A percentile compares a stretch with the other conserved stretches of the same genome.
phyloP scores from a whole-genome alignment of 148 eudicot genomes.

The Rhododendron williamsianum region DNA sequence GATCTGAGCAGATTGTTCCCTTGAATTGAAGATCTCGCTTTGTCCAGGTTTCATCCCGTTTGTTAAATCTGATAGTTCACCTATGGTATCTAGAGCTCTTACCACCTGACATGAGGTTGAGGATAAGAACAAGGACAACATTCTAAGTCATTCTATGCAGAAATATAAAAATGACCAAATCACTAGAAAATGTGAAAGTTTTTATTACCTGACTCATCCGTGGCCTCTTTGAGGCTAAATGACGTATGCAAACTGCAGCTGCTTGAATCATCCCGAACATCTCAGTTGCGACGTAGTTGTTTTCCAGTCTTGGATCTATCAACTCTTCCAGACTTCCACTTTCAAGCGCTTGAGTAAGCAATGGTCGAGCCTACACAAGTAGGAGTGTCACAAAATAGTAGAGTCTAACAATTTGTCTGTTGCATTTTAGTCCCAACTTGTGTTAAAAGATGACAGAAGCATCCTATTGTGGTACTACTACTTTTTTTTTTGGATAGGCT shows the following conservation, averaged over 20 bases:
- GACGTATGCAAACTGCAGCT: constrained; percentile 93
- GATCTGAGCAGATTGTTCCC: constrained; percentile 89
- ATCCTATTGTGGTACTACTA: not conserved
- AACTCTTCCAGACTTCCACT: constrained; percentile 58
- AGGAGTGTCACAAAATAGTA: not conserved
- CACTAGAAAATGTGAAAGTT: not conserved
- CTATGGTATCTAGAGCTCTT: constrained; percentile 67
- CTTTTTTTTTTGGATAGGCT: no score
- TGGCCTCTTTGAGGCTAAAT: constrained; percentile 81
- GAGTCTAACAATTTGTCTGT: not conserved
- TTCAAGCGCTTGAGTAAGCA: constrained; percentile 74
- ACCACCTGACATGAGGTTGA: constrained; percentile 47
- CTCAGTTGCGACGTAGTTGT: constrained; percentile 57
- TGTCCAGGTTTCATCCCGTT: constrained; percentile 98
- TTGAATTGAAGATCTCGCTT: constrained; percentile 59
- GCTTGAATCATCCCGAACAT: constrained; percentile 91
- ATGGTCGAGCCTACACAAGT: constrained; percentile 75
- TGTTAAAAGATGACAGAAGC: not conserved
- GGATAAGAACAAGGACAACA: not conserved
- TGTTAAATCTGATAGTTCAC: constrained; percentile 57
- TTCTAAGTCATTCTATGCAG: not conserved
- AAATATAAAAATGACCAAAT: not conserved
- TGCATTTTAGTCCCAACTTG: not conserved
- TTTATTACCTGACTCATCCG: constrained; percentile 78
- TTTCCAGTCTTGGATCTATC: constrained; percentile 64